Evolutionary conservation across 805 yeast species (phyloP), one percentile per base, ranked within the genome.

Genomic region (Wickerhamomyces hampshirensis): DNA sequence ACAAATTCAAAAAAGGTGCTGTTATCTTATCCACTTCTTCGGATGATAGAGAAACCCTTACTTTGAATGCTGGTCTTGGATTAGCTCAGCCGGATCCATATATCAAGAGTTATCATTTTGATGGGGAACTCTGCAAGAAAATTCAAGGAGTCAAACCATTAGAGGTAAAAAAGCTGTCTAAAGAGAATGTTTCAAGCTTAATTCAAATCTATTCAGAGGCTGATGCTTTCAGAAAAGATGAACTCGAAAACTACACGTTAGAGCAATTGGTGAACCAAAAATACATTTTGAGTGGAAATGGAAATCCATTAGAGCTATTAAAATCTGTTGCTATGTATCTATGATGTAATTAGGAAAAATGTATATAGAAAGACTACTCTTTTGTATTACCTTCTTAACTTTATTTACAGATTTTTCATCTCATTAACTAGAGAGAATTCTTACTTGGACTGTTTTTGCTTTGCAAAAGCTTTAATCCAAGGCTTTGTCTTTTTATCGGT

Each of bases 401-500:
- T 21, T 21, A 21, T 21, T 11, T 21, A 21, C 24, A 21, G 11
- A 7, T 21, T 21, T 21, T 11, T 11, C 24, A 21, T n/a, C n/a
- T n/a, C n/a, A n/a, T n/a, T n/a, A n/a, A n/a, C n/a, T n/a, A n/a
- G n/a, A n/a, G n/a, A n/a, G 3, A 82, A 80, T 35, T 70, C 11
- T 11, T 21, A 21, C 11, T 21, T 77, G 18, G 88, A 88, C 31
- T 13, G 5, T 39, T 42, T 41, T 30, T 43, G 23, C 48, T 50
- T 51, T 9, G 44, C 44, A 33, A 88, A 65, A 2, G 93, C 95
- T 50, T 77, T 80, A 18, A 87, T 80, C 87, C 94, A 87, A 5
- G 84, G 70, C 48, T 81, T 80, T n/a, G 73, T 69, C 33, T 69
- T 60, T 43, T 79, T 78, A 43, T 80, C 82, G 18, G 82, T 80